Percentiles rank a stretch among this genome's conserved stretches.
Evolutionary conservation across 2,329 filamentous ascomycete species (phyloP).

Genomic region (Fusarium temperatum): DNA sequence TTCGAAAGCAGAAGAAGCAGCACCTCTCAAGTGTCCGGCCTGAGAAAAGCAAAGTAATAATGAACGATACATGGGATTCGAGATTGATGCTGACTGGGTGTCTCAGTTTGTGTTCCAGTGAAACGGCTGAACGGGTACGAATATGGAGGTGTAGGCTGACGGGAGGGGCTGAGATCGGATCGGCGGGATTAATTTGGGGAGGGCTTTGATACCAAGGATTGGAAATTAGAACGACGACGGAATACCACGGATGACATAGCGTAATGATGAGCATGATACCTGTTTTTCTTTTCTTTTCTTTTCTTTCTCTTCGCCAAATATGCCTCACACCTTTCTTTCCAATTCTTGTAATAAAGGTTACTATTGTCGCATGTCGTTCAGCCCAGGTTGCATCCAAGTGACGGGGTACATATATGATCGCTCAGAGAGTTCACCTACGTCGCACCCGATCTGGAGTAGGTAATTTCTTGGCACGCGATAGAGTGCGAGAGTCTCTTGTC

Average conservation of each 20-base stretch:
- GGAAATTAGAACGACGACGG: not conserved
- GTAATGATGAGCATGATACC: not conserved
- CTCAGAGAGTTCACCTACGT: not conserved
- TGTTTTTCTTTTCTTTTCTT: not conserved
- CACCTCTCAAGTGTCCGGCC: not conserved
- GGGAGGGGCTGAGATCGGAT: not conserved
- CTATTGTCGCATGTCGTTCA: not conserved
- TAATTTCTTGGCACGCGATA: not conserved
- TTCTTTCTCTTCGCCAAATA: not conserved
- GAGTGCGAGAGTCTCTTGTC: not conserved
- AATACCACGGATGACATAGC: not conserved
- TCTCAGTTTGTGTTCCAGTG: not conserved
- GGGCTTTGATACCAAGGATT: not conserved
- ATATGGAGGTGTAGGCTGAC: no score
- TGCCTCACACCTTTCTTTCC: not conserved
- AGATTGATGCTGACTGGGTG: not conserved
- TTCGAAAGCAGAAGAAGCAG: not conserved
- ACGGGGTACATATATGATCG: not conserved
- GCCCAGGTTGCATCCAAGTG: not conserved
- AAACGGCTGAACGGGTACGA: not conserved
- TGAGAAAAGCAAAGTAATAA: not conserved
- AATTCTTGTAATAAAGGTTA: not conserved
- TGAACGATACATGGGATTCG: conserved; percentile 37
- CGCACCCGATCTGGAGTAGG: not conserved
- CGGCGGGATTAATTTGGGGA: no score